These are phyloP conservation scores for Aspergillus thermomutatus DNA, from an alignment of 2,329 filamentous ascomycete species.

Conservation along the genomic window DNA sequence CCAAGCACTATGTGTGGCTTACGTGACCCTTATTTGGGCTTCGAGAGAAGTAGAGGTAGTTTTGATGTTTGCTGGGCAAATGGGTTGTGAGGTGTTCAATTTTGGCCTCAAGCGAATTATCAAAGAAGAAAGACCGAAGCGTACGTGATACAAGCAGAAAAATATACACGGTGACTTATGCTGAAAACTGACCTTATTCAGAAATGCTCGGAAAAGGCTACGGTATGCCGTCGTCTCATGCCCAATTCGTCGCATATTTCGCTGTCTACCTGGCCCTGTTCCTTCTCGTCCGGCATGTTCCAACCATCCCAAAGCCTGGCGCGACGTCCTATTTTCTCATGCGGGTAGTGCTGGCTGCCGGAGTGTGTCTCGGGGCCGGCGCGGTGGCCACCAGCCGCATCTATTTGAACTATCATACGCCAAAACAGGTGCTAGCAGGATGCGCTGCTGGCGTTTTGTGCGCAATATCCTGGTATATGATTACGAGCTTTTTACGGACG, in stretches of 20 bases:
- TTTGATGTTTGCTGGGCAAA: constrained; percentile 87
- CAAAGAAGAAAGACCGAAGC: constrained; percentile 82
- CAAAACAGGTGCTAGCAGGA: constrained; percentile 81
- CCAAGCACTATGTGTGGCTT: constrained; percentile 85
- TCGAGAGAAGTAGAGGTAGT: constrained; percentile 86
- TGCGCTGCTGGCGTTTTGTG: constrained; percentile 66
- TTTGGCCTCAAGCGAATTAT: constrained; percentile 85
- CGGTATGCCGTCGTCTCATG: constrained; percentile 94
- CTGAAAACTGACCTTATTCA: constrained; percentile 22
- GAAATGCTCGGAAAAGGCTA: constrained; percentile 85
- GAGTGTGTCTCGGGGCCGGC: constrained; percentile 60
- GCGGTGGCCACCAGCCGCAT: constrained; percentile 77
- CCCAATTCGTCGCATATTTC: constrained; percentile 93
- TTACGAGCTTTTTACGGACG: constrained; percentile 64
- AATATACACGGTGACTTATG: not conserved
- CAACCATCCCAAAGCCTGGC: constrained; percentile 46
- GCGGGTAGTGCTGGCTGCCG: constrained; percentile 56
- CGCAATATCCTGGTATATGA: constrained; percentile 73
- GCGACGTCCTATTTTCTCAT: constrained; percentile 46
- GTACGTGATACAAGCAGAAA: constrained; percentile 46
- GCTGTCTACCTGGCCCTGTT: constrained; percentile 80
- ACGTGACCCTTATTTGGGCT: constrained; percentile 85
- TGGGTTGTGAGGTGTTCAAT: constrained; percentile 88
- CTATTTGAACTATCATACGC: constrained; percentile 91
- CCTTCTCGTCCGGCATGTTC: constrained; percentile 73